Base-by-base conservation (phyloP, 2,329 filamentous ascomycete species). In the Biscogniauxia marginata region DNA sequence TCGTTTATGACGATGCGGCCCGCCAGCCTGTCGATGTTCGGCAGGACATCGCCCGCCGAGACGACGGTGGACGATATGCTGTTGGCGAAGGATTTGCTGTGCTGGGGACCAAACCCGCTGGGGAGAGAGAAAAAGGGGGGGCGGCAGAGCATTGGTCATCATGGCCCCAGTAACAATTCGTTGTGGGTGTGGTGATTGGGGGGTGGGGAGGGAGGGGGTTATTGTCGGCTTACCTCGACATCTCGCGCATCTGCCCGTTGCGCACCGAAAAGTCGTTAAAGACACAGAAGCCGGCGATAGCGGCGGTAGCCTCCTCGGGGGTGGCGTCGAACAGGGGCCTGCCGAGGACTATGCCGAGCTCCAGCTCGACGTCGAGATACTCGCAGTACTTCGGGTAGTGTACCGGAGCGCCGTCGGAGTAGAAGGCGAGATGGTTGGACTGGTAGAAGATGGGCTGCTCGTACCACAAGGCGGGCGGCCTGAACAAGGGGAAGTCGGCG, bases 241-340 rank as follows among this genome's bases (percentile, higher is more conserved):
- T 67, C 56, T 68, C 66, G 3, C 46, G 58, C 60, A 66, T 60
- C 54, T 68, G 66, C 19, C 21, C 53, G 49, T 68, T 64, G 24
- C 66, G 60, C 22, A 34, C 64, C 16, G 64, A 66, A 53, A 67
- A 68, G 49, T 68, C 66, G 22, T 68, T 68, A 48, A 68, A 61
- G 16, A 68, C 66, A 34, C 64, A 66, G 50, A 67, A 67, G 3
- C 66, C 66, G 11, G 62, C 66, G 20, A 68, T 61, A 9, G 65
- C 66, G n/a, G 50, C 53, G 18, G 52, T 53, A 1, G 66, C 65
- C 49, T 68, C 66, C 6, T 65, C 56, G n/a, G 62, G 57, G 13
- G 59, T 59, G 8, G 65, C 65, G 50, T 68, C 62, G 47, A 59
- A 64, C 43, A 68, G 55, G 1, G 57, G 53, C 18, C 56, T 58